Base-by-base conservation (phyloP, 2,329 filamentous ascomycete species). In the Monosporascus cannonballus region DNA sequence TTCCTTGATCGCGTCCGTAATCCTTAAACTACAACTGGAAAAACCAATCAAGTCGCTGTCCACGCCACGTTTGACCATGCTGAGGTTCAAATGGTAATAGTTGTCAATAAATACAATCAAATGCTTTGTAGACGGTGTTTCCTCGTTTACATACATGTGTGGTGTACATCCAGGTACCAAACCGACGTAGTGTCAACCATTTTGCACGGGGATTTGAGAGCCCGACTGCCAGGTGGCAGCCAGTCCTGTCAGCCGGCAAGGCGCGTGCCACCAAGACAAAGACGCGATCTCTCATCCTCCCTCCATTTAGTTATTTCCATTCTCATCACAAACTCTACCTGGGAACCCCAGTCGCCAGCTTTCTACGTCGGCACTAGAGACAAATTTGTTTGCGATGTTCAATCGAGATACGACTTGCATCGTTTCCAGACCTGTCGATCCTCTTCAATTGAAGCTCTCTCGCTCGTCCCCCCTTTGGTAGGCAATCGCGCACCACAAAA, bases 371-470 rank as follows among this genome's bases (percentile, higher is more conserved):
- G 55, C 56, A 61, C 62, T 53, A 30, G 67, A 72, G 67, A 67
- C 59, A 51, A 56, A 38, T 56, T 51, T 49, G 47, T 47, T 52
- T 55, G 58, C 61, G 61, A 62, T 60, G 6, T 22, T 24, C 48
- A 42, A 57, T 66, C 69, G 67, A 69, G 62, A 68, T 72, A 67
- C 64, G 65, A 64, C 44, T 54, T 49, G 46, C 49, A 51, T 55
- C 53, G 54, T 47, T 49, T 52, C 50, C 52, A 49, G 50, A 55
- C 45, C 46, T 52, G 51, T 56, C 55, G 51, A 53, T 58, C 54
- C 41, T 57, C 57, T 50, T 59, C 61, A 62, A 53, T 50, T 60
- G 61, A 69, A 69, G 64, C 70, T 77, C 77, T 78, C 78, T 81
- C 75, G 71, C 64, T 59, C 60, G 48, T 60, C 57, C 57, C 59